phyloP scores from a whole-genome alignment of 202 grass and related monocot genomes.

The Schoenoplectus triqueter region DNA sequence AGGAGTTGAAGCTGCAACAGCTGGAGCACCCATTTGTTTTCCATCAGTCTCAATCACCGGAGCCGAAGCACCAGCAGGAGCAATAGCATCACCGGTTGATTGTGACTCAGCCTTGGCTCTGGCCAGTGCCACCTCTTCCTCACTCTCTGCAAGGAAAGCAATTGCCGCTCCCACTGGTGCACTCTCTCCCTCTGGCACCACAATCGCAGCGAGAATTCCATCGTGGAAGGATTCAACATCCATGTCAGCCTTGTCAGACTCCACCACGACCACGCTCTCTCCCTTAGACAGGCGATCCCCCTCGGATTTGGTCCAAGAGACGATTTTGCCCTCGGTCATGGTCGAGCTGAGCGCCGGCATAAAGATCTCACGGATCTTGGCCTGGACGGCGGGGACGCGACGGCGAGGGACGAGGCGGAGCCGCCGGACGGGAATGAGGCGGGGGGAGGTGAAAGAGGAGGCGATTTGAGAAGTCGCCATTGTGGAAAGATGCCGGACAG shows the following conservation, averaged over 20 bases:
- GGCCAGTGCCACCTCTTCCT: conserved; percentile 75
- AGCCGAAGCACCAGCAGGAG: conserved; percentile 9
- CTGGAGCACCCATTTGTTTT: conserved; percentile 20
- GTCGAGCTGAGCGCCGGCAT: conserved; percentile 81
- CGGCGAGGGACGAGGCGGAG: background rate
- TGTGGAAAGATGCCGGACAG: conserved; percentile 10
- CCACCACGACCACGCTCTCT: conserved; percentile 83
- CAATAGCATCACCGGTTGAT: background rate
- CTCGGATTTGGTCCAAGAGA: conserved; percentile 78
- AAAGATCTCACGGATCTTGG: conserved; percentile 87
- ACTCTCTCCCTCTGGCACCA: conserved; percentile 59
- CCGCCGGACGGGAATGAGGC: conserved; percentile 4
- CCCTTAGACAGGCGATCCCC: conserved; percentile 82
- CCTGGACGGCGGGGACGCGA: conserved; percentile 48
- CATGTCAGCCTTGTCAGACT: conserved; percentile 97
- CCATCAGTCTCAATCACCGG: conserved; percentile 2
- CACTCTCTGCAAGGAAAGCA: conserved; percentile 78
- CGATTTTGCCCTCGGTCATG: conserved; percentile 82
- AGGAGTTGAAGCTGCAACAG: conserved; percentile 4
- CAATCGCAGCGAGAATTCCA: conserved; percentile 76
- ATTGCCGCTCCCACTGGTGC: conserved; percentile 83
- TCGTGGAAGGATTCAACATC: conserved; percentile 95
- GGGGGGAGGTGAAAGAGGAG: conserved; percentile 30
- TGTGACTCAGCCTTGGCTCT: conserved; percentile 46
- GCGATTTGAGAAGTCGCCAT: conserved; percentile 51